Evolutionary conservation across 169 alveolate species (phyloP).

Genomic region (Plasmodium gonderi): DNA sequence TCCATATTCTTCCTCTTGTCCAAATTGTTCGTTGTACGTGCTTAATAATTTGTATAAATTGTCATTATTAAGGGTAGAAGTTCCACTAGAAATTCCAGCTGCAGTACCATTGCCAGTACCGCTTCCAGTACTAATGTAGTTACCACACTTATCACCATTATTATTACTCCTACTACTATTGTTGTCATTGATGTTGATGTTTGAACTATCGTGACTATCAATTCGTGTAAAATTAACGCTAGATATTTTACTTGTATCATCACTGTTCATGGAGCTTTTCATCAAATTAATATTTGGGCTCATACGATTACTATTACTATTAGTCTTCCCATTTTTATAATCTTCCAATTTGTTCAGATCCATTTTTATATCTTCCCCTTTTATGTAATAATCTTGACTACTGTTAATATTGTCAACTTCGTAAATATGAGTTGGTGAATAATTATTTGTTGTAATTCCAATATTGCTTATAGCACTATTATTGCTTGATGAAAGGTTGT

Average conservation of each 20-base stretch:
- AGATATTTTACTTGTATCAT: neutral
- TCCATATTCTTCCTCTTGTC: neutral
- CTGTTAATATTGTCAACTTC: slow-evolving; percentile 41
- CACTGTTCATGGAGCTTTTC: slow-evolving; percentile 8
- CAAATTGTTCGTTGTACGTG: neutral
- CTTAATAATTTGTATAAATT: neutral
- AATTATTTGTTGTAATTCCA: slow-evolving; percentile 12
- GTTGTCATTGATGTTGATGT: neutral
- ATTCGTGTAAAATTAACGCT: neutral
- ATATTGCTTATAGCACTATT: slow-evolving; percentile 38
- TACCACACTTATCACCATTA: neutral
- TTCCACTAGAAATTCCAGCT: no score
- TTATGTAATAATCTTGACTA: slow-evolving; percentile 32
- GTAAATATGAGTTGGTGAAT: slow-evolving; percentile 65
- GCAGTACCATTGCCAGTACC: neutral
- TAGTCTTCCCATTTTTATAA: slow-evolving; percentile 15
- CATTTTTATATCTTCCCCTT: slow-evolving; percentile 26
- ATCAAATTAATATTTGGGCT: neutral
- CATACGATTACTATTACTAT: neutral
- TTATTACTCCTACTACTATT: neutral
- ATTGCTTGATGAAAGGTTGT: slow-evolving; percentile 40
- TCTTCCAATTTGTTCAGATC: slow-evolving; percentile 35
- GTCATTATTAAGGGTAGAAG: no score
- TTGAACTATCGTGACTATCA: neutral
- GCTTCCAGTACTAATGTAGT: neutral